Evolutionary conservation across 371 early-diverging fungal genomes (phyloP), one percentile per base, ranked within the genome.

Genomic region (Dinochytrium kinnereticum): DNA sequence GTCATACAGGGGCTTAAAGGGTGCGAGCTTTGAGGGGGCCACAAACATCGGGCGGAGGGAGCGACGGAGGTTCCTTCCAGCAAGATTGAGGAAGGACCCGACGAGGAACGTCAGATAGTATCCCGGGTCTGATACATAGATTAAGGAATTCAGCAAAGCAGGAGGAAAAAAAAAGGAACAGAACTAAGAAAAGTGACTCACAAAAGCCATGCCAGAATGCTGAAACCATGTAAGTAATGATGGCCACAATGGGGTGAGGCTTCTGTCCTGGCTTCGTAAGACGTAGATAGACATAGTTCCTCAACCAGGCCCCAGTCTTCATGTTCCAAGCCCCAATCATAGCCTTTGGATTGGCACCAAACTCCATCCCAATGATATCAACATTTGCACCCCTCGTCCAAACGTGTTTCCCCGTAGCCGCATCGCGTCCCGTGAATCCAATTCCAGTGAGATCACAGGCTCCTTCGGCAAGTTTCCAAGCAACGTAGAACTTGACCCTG

Each of bases 141-240:
- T 69, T 69, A 19, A 65, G 1, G 59, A 0, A 61, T 39, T 64
- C 15, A 31, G n/a, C 38, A 24, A 1, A 44, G 39, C 72, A 44
- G 36, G 39, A 31, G 39, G 30, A 24, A 0, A 30, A 31, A 7
- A 30, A 50, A 50, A 37, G 38, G 24, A 49, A 57, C 30, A 34
- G 64, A 79, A 51, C 15, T 30, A 38, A 24, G 51, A 36, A 75
- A 68, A 34, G 30, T 93, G 75, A 95, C 10, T 94, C 92, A 75
- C 93, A 91, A 84, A 98, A 96, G 34, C 97, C 97, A 76, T 98
- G 98, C 98, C 98, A 98, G 70, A 94, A 82, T 21, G 96, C 93
- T 36, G 94, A 94, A 0, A 90, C 83, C 34, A 84, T 81, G 78
- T 94, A 95, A 2, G 96, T 96, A 53, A 90, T 69, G 0, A 90